Percentiles rank a stretch among this genome's conserved stretches.
Conservation (phyloP, 441 rosid species). For the Dalechampia spathulata region DNA sequence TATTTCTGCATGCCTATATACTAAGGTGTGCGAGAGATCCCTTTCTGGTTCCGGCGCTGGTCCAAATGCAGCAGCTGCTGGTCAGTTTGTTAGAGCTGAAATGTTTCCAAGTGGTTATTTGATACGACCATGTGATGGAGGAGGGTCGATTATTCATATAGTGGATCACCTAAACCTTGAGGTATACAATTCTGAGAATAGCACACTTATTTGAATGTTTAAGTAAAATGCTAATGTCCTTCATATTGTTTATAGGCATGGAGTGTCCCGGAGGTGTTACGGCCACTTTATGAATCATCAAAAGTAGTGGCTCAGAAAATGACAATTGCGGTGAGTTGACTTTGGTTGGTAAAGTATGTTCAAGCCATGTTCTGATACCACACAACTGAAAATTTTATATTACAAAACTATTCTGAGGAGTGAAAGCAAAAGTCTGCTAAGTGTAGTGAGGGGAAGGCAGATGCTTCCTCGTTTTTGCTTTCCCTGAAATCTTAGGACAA, state of each 20-base stretch:
- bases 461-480: too few species aligned
- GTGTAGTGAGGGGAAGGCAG: too few species aligned
- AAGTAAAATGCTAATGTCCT: slow-evolving; percentile 1
- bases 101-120: slow-evolving; percentile 94
- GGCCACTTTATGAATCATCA: slow-evolving; percentile 91
- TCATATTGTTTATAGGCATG: slow-evolving; percentile 52
- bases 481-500: neutral
- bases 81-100: slow-evolving; percentile 95
- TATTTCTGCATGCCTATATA: neutral
- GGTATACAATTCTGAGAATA: slow-evolving; percentile 31
- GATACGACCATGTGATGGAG: slow-evolving; percentile 97
- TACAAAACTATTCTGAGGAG: too few species aligned
- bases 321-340: slow-evolving; percentile 79
- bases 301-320: slow-evolving; percentile 89
- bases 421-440: too few species aligned
- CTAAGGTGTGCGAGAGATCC: slow-evolving; percentile 93
- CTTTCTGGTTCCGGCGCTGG: slow-evolving; percentile 95
- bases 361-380: neutral
- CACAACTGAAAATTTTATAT: too few species aligned
- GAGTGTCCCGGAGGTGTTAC: slow-evolving; percentile 98
- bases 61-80: slow-evolving; percentile 63
- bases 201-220: neutral
- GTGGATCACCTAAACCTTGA: slow-evolving; percentile 95
- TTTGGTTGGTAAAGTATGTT: neutral
- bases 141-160: slow-evolving; percentile 95